Percentiles rank a stretch among this genome's conserved stretches.
These are phyloP conservation scores for Pseudocercospora vitis DNA, from an alignment of 2,329 filamentous ascomycete species.

Conservation along the genomic window DNA sequence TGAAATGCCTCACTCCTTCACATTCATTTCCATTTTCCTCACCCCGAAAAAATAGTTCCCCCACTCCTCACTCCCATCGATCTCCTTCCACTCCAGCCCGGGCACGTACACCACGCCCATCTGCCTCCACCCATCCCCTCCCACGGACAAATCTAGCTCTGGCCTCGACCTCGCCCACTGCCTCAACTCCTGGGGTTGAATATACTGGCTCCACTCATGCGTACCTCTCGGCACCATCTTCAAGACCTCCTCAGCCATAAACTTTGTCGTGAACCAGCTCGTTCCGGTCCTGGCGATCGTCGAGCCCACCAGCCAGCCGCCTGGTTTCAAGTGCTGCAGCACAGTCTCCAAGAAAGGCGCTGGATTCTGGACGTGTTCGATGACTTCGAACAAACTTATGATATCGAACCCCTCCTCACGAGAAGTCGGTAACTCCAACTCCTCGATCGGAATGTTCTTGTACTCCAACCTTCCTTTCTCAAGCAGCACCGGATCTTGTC, in stretches of 20 bases:
- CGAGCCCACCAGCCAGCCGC: slow-evolving; percentile 88
- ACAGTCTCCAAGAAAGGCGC: slow-evolving; percentile 71
- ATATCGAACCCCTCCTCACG: slow-evolving; percentile 65
- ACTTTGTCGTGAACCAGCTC: slow-evolving; percentile 88
- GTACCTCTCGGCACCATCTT: slow-evolving; percentile 88
- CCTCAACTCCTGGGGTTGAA: slow-evolving; percentile 77
- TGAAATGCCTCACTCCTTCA: neutral
- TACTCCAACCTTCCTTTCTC: slow-evolving; percentile 63
- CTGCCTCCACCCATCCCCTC: slow-evolving; percentile 66
- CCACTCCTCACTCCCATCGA: slow-evolving; percentile 75
- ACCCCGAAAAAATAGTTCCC: slow-evolving; percentile 97
- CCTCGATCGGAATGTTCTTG: slow-evolving; percentile 73
- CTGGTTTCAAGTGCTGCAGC: slow-evolving; percentile 75
- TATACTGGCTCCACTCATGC: slow-evolving; percentile 95
- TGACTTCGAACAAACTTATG: slow-evolving; percentile 86
- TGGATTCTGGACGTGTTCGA: slow-evolving; percentile 84
- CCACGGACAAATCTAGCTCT: slow-evolving; percentile 55
- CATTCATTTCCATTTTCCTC: slow-evolving; percentile 56
- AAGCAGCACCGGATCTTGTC: slow-evolving; percentile 67
- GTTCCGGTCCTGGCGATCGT: slow-evolving; percentile 89
- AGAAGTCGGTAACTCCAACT: slow-evolving; percentile 44
- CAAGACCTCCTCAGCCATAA: slow-evolving; percentile 84
- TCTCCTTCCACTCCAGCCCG: slow-evolving; percentile 83
- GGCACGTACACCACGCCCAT: slow-evolving; percentile 90
- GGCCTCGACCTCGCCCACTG: slow-evolving; percentile 46